phyloP scores from a whole-genome alignment of 345 rosid genomes.

The Crucihimalaya himalaica region DNA sequence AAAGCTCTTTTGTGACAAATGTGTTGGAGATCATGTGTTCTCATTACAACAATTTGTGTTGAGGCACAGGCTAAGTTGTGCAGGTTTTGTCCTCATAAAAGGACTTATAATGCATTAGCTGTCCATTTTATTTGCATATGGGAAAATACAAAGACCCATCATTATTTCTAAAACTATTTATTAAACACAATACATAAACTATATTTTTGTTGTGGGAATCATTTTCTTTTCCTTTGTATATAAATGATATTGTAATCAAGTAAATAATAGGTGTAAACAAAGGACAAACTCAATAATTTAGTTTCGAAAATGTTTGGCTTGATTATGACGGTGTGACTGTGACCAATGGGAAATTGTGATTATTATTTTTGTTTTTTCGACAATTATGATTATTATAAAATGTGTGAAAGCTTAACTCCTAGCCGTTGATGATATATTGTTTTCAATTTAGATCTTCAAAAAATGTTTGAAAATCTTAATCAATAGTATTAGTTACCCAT shows the following conservation, averaged over 20 bases:
- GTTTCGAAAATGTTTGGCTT: constrained; percentile 15
- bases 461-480: neutral
- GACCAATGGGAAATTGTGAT: constrained; percentile 13
- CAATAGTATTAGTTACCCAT: neutral
- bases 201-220: neutral
- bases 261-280: constrained; percentile 19
- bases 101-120: constrained; percentile 1
- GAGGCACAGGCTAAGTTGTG: constrained; percentile 26
- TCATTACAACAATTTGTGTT: constrained; percentile 25
- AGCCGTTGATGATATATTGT: constrained; percentile 1
- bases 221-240: neutral
- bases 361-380: neutral
- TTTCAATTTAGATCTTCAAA: neutral
- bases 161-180: neutral
- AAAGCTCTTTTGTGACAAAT: constrained; percentile 21
- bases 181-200: constrained; percentile 1
- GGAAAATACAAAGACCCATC: neutral
- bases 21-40: constrained; percentile 35
- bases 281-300: constrained; percentile 24
- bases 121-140: neutral
- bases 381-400: neutral
- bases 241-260: constrained; percentile 12
- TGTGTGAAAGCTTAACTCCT: neutral
- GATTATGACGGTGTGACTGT: constrained; percentile 27
- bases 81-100: constrained; percentile 18